Conservation (phyloP, 148 eudicot genomes). For the Persicaria tinctoria region DNA sequence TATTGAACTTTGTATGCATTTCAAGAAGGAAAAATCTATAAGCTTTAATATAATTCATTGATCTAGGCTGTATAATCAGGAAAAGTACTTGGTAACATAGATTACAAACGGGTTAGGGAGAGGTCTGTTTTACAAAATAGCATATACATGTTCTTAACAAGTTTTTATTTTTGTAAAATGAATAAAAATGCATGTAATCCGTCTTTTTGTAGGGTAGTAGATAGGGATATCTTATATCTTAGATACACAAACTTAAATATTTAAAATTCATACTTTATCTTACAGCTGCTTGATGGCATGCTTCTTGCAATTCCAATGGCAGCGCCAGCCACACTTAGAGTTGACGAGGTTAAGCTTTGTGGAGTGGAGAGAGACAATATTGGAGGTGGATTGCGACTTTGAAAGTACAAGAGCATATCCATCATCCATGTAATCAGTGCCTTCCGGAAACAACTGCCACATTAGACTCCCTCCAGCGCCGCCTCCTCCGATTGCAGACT, state of each 20-base stretch:
- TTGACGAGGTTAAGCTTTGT: neutral
- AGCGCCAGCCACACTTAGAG: slow-evolving; percentile 8
- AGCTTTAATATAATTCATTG: neutral
- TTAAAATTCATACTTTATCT: neutral
- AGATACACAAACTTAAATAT: too few species aligned
- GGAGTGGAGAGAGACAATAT: slow-evolving; percentile 43
- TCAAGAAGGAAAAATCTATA: neutral
- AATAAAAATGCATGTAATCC: too few species aligned
- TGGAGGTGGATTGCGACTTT: slow-evolving; percentile 32
- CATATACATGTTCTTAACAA: too few species aligned
- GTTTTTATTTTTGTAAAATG: too few species aligned
- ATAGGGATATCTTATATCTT: too few species aligned
- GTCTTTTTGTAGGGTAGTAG: too few species aligned
- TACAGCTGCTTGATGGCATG: neutral
- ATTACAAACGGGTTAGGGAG: too few species aligned
- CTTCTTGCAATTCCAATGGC: slow-evolving; percentile 10
- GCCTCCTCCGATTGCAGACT: slow-evolving; percentile 39
- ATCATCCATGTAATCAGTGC: slow-evolving; percentile 36
- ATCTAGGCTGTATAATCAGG: neutral
- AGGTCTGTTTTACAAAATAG: too few species aligned
- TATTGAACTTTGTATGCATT: too few species aligned
- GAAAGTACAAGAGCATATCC: slow-evolving; percentile 36
- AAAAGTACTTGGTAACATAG: neutral
- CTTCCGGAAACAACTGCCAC: slow-evolving; percentile 52
- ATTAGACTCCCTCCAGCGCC: slow-evolving; percentile 45